phyloP scores from a whole-genome alignment of 805 yeast genomes.

The Yamadazyma tumulicola region DNA sequence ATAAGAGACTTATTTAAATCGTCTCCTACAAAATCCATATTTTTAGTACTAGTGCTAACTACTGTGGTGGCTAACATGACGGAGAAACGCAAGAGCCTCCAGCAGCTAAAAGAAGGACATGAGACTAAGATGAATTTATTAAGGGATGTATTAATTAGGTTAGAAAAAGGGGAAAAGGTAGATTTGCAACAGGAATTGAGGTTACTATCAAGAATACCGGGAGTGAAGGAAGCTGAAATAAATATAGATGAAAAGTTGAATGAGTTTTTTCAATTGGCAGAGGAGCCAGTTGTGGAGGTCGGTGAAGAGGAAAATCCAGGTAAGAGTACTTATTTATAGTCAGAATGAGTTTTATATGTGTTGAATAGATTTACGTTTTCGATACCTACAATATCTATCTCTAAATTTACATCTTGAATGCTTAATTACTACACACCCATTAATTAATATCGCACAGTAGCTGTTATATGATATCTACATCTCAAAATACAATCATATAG shows the following conservation, averaged over 20 bases:
- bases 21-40: conserved; percentile 35
- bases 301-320: neutral
- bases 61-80: conserved; percentile 48
- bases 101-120: conserved; percentile 39
- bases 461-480: too few relatives aligned
- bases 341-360: too few relatives aligned
- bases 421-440: neutral
- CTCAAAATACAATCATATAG: too few relatives aligned
- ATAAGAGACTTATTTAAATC: conserved; percentile 27
- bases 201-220: conserved; percentile 28
- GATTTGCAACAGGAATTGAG: conserved; percentile 41
- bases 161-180: conserved; percentile 32
- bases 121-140: conserved; percentile 30
- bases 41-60: conserved; percentile 37
- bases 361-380: too few relatives aligned
- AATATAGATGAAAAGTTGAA: conserved; percentile 39
- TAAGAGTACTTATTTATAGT: conserved; percentile 1
- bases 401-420: neutral
- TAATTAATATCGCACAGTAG: too few relatives aligned
- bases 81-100: conserved; percentile 42
- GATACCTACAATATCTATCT: conserved; percentile 1
- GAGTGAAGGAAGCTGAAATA: conserved; percentile 19
- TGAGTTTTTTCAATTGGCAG: conserved; percentile 29
- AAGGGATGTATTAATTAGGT: conserved; percentile 26
- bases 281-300: conserved; percentile 13